Base-by-base conservation (phyloP, 441 rosid species). In the Bruguiera hainesii region DNA sequence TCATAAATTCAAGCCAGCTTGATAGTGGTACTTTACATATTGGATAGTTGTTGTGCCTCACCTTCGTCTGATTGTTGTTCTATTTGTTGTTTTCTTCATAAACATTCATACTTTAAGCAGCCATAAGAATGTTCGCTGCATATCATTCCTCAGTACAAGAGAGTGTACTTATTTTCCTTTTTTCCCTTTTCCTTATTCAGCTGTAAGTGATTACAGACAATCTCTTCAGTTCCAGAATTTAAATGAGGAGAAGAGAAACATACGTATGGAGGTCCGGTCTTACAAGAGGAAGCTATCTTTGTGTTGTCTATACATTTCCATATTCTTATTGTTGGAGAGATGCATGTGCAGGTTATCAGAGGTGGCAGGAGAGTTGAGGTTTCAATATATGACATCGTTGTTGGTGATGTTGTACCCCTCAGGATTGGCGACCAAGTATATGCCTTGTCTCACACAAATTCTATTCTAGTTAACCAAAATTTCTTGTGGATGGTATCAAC, bases 141-240 rank as follows among this genome's bases (percentile, higher is more conserved):
- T 68, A 20, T 2, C n/a, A 21, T 71, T 62, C 39, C 2, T 60
- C 3, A 1, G n/a, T 9, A n/a, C 28, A 28, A 50, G 8, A 15
- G 46, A 55, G 2, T 0, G 7, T 30, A 29, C 50, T 55, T 55
- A 35, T 26, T 75, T 61, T 50, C n/a, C 37, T 51, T 26, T 26
- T 26, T 26, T 26, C 26, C 26, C 0, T 42, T 76, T 64, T 73
- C 20, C 48, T n/a, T 72, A 59, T 79, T 82, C 85, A 95, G 99
- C 99, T 73, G 73, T 90, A 70, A 95, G 98, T 84, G 99, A 95
- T 72, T 95, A 90, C 60, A 87, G 80, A 65, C 99, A 95, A 63
- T 95, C 98, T 73, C 99, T 95, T 69, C 99, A 95, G 80, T 95
- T 95, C 71, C 99, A 89, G 74, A 95, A 92, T 77, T 81, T 95